Evolutionary conservation across 441 rosid genomes (phyloP).

Genomic region (Gossypium gossypioides): DNA sequence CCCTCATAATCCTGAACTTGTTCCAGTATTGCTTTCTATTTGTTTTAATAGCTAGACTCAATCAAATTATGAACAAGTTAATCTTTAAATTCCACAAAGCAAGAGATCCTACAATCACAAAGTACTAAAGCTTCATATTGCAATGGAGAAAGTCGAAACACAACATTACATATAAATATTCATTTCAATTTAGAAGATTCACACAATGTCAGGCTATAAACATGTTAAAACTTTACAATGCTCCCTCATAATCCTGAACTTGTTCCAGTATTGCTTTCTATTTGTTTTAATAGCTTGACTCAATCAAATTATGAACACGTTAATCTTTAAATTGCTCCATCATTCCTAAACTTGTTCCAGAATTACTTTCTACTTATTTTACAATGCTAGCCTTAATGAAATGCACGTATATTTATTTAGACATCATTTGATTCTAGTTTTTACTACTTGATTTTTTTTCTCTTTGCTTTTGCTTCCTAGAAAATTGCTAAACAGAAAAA

Average conservation of each 20-base stretch:
- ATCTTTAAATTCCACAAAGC: constrained; percentile 75
- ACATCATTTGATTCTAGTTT: not conserved
- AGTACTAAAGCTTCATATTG: constrained; percentile 2
- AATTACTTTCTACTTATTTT: constrained; percentile 4
- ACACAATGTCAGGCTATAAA: not conserved
- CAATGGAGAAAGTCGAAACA: not conserved
- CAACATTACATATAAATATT: not conserved
- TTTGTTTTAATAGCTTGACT: not conserved
- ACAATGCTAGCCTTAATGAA: not conserved
- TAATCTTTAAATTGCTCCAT: not conserved
- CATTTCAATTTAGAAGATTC: not conserved
- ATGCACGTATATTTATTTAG: not conserved
- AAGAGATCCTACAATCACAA: constrained; percentile 54
- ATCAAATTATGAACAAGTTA: not conserved
- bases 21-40: constrained; percentile 1
- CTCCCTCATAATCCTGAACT: not conserved
- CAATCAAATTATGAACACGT: not conserved
- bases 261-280: not conserved
- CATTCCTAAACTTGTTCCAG: constrained; percentile 2
- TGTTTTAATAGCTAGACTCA: not conserved
- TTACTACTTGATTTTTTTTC: not conserved
- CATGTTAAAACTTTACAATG: not conserved
- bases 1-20: not conserved
- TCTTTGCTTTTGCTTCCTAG: constrained; percentile 1
- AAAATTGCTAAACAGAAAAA: not conserved